Base-by-base conservation (phyloP, 352 stramenopile species). In the Thraustochytrium striatum region DNA sequence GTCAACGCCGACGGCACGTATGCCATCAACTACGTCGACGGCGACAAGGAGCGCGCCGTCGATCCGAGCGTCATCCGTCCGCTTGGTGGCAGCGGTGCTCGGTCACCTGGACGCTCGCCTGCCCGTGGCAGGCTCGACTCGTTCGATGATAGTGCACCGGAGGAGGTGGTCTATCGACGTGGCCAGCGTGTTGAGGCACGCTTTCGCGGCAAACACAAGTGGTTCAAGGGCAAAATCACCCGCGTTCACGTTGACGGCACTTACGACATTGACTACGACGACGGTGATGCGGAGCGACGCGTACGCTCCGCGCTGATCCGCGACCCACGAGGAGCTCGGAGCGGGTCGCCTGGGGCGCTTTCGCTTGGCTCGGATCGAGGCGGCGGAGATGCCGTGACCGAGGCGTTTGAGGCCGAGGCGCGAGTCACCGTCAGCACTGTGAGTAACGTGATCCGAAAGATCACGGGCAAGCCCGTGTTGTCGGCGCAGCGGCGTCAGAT, bases 11-110 rank as follows among this genome's bases (percentile, higher is more conserved):
- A 93, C 72, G 88, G 88, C 0, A 92, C 87, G 0, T 94, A 90
- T 53, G 85, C 91, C 70, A 86, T 87, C 65, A 82, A 89, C 61
- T 93, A 93, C 79, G 87, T 92, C 38, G 89, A 94, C 58, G 89
- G 89, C 9, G 88, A 92, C 53, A 86, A 87, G 44, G 87, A 91
- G 57, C 87, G 72, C 21, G 69, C 83, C 80, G 85, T 91, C 0
- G 50, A 53, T 38, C 32, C 39, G 9, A 36, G 21, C 1, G 2
- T 89, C 38, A 88, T 78, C 19, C 69, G 84, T n/a, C 81, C 83
- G 89, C 0, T 33, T 33, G 1, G 52, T n/a, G n/a, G n/a, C n/a
- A n/a, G n/a, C n/a, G n/a, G n/a, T n/a, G n/a, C n/a, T n/a, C n/a
- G n/a, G n/a, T n/a, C n/a, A n/a, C n/a, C n/a, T n/a, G n/a, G n/a